These are phyloP conservation scores for Cladosporium sp. DNA, from an alignment of 2,329 filamentous ascomycete genomes.

Conservation along the genomic window DNA sequence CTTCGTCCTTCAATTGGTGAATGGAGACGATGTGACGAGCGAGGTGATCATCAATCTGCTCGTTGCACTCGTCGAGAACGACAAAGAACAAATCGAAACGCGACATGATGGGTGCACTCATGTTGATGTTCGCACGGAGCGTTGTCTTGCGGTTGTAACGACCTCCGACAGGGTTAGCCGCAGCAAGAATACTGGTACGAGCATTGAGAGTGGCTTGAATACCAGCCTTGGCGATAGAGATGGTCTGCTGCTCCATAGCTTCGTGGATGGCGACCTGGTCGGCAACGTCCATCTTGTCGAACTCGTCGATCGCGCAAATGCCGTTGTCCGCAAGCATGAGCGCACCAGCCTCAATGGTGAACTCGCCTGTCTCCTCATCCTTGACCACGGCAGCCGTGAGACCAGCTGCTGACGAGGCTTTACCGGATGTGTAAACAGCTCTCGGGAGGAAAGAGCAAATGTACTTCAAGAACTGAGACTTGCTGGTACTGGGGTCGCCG, in stretches of 20 bases:
- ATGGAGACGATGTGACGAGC: constrained; percentile 93
- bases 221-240: constrained; percentile 96
- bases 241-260: constrained; percentile 99
- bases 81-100: constrained; percentile 99
- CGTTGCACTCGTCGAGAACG: constrained; percentile 93
- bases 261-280: constrained; percentile 99
- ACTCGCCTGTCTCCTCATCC: constrained; percentile 96
- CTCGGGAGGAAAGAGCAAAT: constrained; percentile 95
- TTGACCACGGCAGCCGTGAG: constrained; percentile 95
- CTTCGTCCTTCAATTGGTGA: constrained; percentile 87
- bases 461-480: constrained; percentile 97
- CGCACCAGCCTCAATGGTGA: constrained; percentile 96
- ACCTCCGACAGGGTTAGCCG: constrained; percentile 91
- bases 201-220: constrained; percentile 98
- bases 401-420: constrained; percentile 95
- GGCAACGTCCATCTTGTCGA: constrained; percentile 98
- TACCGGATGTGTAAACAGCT: constrained; percentile 95
- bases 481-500: constrained; percentile 92
- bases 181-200: constrained; percentile 88
- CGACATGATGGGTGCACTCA: constrained; percentile 98
- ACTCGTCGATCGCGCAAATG: constrained; percentile 97
- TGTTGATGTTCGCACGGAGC: constrained; percentile 91
- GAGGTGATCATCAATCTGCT: constrained; percentile 81
- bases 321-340: constrained; percentile 96
- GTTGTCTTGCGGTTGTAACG: constrained; percentile 97